A percentile compares a stretch with the other conserved stretches of the same genome.
Conservation (phyloP, 441 rosid genomes). For the Euphorbia schlechtendalii region DNA sequence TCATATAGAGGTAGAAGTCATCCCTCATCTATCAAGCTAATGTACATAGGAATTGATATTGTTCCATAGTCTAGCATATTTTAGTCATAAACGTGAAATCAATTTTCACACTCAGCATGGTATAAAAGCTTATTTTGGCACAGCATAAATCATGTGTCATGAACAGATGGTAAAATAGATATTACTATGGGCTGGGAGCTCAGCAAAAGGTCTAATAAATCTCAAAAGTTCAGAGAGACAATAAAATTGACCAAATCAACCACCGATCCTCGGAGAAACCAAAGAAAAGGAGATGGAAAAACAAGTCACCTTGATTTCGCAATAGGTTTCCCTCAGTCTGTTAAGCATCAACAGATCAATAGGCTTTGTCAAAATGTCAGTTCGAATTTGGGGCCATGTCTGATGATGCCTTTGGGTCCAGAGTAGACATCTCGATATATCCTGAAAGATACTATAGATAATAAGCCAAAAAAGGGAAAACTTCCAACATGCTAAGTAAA, state of each 20-base stretch:
- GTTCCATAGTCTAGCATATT: not conserved
- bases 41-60: not conserved
- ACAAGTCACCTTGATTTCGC: conserved; percentile 64
- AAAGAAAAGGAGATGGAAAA: not conserved
- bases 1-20: not conserved
- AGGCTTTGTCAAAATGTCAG: conserved; percentile 74
- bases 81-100: not conserved
- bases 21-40: not conserved
- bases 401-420: conserved; percentile 98
- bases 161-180: not conserved
- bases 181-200: not conserved
- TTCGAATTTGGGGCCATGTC: conserved; percentile 85
- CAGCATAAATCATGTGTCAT: not conserved
- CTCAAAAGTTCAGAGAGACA: not conserved
- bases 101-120: conserved; percentile 1
- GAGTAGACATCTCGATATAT: conserved; percentile 92
- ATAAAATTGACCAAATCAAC: not conserved
- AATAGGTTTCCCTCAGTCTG: conserved; percentile 70
- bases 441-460: conserved; percentile 37
- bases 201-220: not conserved
- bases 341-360: conserved; percentile 82
- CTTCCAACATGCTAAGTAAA: not conserved
- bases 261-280: not conserved
- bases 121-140: not conserved
- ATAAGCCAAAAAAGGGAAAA: not conserved